phyloP scores from a whole-genome alignment of 768 basidiomycete species.

The Coprinopsis sp. region DNA sequence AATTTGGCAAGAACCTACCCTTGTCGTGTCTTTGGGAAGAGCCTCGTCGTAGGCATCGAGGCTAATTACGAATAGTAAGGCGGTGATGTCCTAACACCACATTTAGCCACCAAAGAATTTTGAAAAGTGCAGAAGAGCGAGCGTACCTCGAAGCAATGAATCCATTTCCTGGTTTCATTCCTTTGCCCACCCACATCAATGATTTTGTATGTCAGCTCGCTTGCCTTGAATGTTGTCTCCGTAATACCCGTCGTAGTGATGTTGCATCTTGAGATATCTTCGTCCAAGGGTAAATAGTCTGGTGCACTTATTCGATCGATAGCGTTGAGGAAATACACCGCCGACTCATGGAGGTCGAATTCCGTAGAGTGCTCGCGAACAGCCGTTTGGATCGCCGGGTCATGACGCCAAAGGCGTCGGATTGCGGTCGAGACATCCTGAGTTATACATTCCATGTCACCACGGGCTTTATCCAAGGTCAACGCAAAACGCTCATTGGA shows the following conservation, averaged over 20 bases:
- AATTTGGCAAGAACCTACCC: slow-evolving; percentile 57
- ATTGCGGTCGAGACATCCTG: slow-evolving; percentile 75
- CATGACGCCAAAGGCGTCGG: slow-evolving; percentile 74
- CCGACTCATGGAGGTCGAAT: slow-evolving; percentile 95
- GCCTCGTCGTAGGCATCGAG: slow-evolving; percentile 96
- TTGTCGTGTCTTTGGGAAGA: slow-evolving; percentile 94
- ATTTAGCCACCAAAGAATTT: too few relatives aligned
- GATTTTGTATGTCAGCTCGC: slow-evolving; percentile 88
- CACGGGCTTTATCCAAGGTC: too few relatives aligned
- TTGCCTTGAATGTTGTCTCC: slow-evolving; percentile 93
- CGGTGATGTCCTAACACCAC: slow-evolving; percentile 90
- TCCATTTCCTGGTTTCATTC: slow-evolving; percentile 91
- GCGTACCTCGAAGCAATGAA: slow-evolving; percentile 95
- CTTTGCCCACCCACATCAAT: slow-evolving; percentile 91
- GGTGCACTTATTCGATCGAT: slow-evolving; percentile 79
- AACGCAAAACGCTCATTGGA: too few relatives aligned
- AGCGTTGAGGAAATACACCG: slow-evolving; percentile 91
- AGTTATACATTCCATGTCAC: slow-evolving; percentile 61
- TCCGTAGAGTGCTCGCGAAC: slow-evolving; percentile 83
- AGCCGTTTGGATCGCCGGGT: slow-evolving; percentile 74
- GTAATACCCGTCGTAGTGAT: slow-evolving; percentile 98
- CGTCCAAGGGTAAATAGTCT: slow-evolving; percentile 85
- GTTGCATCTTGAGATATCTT: slow-evolving; percentile 88
- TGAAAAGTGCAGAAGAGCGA: too few relatives aligned
- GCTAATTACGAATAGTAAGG: slow-evolving; percentile 87